Base-by-base conservation (phyloP, 1,284 basidiomycete species). In the Ustilago tritici region DNA sequence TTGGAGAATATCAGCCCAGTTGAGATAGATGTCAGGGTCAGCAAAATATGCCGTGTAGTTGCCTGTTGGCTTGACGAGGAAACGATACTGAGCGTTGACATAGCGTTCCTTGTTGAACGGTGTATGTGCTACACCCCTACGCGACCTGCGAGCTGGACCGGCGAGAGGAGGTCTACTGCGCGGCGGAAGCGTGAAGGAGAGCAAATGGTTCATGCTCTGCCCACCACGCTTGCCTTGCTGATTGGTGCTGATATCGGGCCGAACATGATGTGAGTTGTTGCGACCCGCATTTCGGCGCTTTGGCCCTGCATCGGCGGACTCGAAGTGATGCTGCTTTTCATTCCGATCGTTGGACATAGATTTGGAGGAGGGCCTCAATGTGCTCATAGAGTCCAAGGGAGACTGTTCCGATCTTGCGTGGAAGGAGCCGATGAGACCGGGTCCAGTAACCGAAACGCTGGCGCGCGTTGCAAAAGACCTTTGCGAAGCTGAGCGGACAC, bases 1-100 rank as follows among this genome's bases (percentile, higher is more conserved):
- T 87, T 98, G 96, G 9, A 97, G 89, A 78, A 99, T 93, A 87
- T 98, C 94, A n/a, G 92, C 90, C 84, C 84, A 85, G 53, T 82
- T 76, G 52, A 85, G 69, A 35, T 79, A 83, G 64, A 84, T 79
- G 59, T 85, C 84, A 3, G 84, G 71, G 36, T 85, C 82, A 41
- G 79, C 82, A 61, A 82, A 82, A 60, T 82, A 80, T 34, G 79
- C 80, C 3, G 81, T 81, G 65, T 84, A 82, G 58, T 85, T 83
- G 55, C 81, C 83, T 4, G 84, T 83, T 12, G 84, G 81, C 63
- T 83, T 85, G 65, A 85, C 79, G 40, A 85, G 79, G 70, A 85
- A 85, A 50, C 84, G 81, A 57, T 85, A 85, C 55, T 85, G 84
- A 0, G 82, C 83, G 52, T 85, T 83, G 56, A 85, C 79, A 53